Evolutionary conservation across 106 monocot species (phyloP).

Genomic region (Gastrodia elata): DNA sequence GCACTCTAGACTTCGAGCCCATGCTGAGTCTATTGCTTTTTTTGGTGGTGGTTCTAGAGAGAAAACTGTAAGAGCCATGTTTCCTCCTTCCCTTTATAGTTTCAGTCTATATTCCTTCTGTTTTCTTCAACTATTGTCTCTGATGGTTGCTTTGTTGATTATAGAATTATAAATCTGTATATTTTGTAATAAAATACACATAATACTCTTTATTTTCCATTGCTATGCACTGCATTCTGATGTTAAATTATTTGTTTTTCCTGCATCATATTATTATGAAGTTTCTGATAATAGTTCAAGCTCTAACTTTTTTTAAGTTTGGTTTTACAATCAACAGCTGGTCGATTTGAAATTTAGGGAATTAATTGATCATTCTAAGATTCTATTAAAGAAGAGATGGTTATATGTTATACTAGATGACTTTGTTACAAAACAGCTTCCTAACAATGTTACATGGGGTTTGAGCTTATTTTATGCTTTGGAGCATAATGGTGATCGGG

Average conservation of each 20-base stretch:
- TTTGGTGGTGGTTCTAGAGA: slow-evolving; percentile 97
- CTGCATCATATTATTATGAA: not conserved
- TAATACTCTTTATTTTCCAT: not conserved
- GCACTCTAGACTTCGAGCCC: slow-evolving; percentile 89
- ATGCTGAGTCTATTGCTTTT: slow-evolving; percentile 99
- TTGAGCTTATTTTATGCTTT: slow-evolving; percentile 91
- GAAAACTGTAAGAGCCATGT: slow-evolving; percentile 68
- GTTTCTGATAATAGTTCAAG: not conserved
- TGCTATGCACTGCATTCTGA: not conserved
- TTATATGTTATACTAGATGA: slow-evolving; percentile 91
- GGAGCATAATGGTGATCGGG: slow-evolving; percentile 91
- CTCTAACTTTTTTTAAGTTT: slow-evolving; percentile 1
- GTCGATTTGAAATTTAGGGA: slow-evolving; percentile 74
- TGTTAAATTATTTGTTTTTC: not conserved
- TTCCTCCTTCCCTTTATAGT: not conserved
- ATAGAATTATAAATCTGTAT: not conserved
- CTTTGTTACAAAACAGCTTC: slow-evolving; percentile 92
- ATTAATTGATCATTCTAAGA: slow-evolving; percentile 65
- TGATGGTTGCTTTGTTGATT: not conserved
- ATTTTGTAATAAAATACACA: not conserved
- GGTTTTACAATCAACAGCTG: slow-evolving; percentile 43
- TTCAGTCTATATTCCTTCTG: not conserved
- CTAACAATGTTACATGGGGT: slow-evolving; percentile 98
- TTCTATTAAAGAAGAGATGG: slow-evolving; percentile 73
- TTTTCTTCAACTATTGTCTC: not conserved